Evolutionary conservation across 768 basidiomycete species (phyloP), one percentile per base, ranked within the genome.

Genomic region (Suillus luteus): DNA sequence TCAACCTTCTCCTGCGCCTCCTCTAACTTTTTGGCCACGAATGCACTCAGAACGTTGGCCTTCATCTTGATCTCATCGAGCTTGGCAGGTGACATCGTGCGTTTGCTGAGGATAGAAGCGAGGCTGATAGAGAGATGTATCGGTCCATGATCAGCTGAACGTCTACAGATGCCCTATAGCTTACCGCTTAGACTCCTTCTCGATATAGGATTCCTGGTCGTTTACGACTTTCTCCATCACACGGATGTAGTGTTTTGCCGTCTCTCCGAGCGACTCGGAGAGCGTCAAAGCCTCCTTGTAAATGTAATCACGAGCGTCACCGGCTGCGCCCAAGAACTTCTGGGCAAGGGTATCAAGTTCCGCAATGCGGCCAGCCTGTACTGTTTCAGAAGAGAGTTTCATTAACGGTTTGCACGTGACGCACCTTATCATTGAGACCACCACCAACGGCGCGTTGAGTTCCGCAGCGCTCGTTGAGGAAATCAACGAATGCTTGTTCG

Each of bases 31-130:
- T 78, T 68, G 10, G 61, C 72, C 35, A 72, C 72, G 63, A 94
- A 93, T 0, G 90, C 85, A 17, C 77, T 74, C 55, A 95, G 83
- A 69, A 99, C 85, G 80, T 99, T 99, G 61, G 86, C 83, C 80
- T 96, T 98, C 74, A 92, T 84, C 77, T 93, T 91, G 72, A 98
- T 88, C 79, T 98, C 95, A 73, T 99, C 97, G 49, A 95, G 78
- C 79, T 99, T 98, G 48, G 82, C 77, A 0, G 85, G 82, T 9
- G 90, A 82, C 49, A 98, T 80, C n/a, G 81, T 87, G 57, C 89
- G 88, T 76, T 95, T 96, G 70, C 80, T 77, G 63, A 96, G 82
- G 70, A 96, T 91, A 65, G 85, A 85, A 63, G 81, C 81, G 66
- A 95, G 80, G n/a, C 93, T 94, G 63, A 61, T 63, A 59, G 55